These are phyloP conservation scores for Aureobasidium musti DNA, from an alignment of 2,329 filamentous ascomycete genomes.

Conservation along the genomic window DNA sequence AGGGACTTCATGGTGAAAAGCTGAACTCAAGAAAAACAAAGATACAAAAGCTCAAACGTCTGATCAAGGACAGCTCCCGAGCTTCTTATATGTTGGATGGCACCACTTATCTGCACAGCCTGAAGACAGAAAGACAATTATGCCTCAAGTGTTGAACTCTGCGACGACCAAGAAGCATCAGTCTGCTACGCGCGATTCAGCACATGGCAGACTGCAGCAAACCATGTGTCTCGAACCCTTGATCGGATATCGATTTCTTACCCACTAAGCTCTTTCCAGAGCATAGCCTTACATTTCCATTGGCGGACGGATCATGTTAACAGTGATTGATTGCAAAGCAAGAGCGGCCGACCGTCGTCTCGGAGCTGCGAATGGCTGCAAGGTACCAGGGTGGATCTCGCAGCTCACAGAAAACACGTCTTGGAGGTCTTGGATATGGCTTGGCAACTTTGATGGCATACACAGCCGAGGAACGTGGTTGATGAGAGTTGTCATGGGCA, in stretches of 20 bases:
- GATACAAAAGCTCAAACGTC: neutral
- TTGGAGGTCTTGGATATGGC: conserved; percentile 8
- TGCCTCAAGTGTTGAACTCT: conserved; percentile 1
- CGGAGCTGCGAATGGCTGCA: neutral
- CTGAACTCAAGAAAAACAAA: neutral
- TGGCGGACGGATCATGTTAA: neutral
- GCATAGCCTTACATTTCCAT: neutral
- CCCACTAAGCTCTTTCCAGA: neutral
- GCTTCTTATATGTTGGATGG: conserved; percentile 1
- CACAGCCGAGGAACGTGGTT: conserved; percentile 21
- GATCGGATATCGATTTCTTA: neutral
- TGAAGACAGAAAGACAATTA: neutral
- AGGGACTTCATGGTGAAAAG: conserved; percentile 11
- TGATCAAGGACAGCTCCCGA: neutral
- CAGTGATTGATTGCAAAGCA: conserved; percentile 5
- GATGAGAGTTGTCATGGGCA: neutral
- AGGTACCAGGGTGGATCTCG: conserved; percentile 9
- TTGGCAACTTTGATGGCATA: conserved; percentile 19
- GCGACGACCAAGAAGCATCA: conserved; percentile 5
- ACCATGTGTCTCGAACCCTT: conserved; percentile 16
- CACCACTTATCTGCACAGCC: conserved; percentile 8
- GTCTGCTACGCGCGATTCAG: neutral
- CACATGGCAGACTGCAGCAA: conserved; percentile 5
- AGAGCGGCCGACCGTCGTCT: neutral
- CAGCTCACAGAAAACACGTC: neutral